Conservation (phyloP, 2,329 filamentous ascomycete genomes). For the Claviceps maximensis region DNA sequence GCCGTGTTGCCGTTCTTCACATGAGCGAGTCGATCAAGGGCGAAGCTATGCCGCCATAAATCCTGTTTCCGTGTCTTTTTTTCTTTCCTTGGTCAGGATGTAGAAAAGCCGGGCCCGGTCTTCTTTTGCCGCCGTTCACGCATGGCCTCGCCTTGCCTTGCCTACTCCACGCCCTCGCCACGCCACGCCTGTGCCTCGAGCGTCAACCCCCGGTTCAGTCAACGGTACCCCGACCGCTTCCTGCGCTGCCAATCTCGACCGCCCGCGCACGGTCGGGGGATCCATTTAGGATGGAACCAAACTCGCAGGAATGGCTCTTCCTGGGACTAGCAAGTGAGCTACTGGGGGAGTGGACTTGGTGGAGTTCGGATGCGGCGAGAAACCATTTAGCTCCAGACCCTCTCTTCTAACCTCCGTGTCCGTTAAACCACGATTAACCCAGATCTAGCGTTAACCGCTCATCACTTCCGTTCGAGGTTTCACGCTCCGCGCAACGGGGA, state of each 20-base stretch:
- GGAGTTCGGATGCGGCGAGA: not conserved
- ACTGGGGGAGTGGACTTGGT: not conserved
- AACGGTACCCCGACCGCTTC: not conserved
- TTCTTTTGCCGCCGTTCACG: not conserved
- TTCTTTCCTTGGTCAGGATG: not conserved
- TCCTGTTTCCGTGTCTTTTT: not conserved
- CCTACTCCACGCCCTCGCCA: no score
- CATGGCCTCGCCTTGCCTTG: not conserved
- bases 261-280: slow-evolving; percentile 2
- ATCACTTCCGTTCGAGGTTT: not conserved
- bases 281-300: slow-evolving; percentile 3
- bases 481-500: not conserved
- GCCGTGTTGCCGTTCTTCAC: not conserved
- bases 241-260: not conserved
- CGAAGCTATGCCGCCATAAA: not conserved
- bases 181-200: no score
- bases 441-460: not conserved
- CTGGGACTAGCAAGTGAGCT: slow-evolving; percentile 1
- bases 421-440: not conserved
- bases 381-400: slow-evolving; percentile 1
- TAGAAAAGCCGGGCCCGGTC: not conserved
- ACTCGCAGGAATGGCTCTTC: slow-evolving; percentile 7
- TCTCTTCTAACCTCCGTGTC: not conserved
- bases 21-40: slow-evolving; percentile 1
- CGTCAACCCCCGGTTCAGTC: not conserved